Evolutionary conservation across 2,329 filamentous ascomycete species (phyloP).

Genomic region (Fusarium hainanense): DNA sequence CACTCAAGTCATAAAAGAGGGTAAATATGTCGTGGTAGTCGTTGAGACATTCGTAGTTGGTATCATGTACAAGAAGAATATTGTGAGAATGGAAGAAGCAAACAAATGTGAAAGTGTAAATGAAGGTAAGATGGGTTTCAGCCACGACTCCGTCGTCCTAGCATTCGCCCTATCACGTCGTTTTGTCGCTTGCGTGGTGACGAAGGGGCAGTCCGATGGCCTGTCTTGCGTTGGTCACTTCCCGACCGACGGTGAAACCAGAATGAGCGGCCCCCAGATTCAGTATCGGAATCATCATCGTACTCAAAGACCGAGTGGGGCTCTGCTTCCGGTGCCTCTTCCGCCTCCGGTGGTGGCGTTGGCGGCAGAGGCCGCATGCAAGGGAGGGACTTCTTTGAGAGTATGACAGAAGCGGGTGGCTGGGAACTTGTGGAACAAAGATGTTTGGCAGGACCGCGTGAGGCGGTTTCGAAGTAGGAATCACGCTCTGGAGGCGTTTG

Average conservation of each 20-base stretch:
- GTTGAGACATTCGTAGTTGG: constrained; percentile 41
- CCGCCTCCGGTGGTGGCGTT: constrained; percentile 37
- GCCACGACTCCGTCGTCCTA: constrained; percentile 50
- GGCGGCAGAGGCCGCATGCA: constrained; percentile 42
- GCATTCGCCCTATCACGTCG: constrained; percentile 54
- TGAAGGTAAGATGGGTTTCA: background rate
- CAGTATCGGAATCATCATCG: constrained; percentile 60
- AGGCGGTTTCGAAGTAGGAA: constrained; percentile 36
- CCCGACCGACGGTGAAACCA: constrained; percentile 56
- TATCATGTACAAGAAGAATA: constrained; percentile 30
- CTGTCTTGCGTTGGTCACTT: constrained; percentile 46
- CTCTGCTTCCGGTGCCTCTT: constrained; percentile 23
- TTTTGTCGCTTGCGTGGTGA: constrained; percentile 48
- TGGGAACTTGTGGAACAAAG: constrained; percentile 32
- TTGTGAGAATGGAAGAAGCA: background rate
- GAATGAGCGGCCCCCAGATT: constrained; percentile 53
- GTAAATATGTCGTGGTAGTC: constrained; percentile 20
- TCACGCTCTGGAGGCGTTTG: constrained; percentile 17
- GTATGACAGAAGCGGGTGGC: constrained; percentile 34
- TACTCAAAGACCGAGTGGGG: constrained; percentile 61
- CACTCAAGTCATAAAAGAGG: constrained; percentile 17
- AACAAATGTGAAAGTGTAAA: background rate
- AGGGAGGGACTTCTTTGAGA: constrained; percentile 46
- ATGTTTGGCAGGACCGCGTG: constrained; percentile 41
- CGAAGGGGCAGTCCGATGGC: constrained; percentile 40